Evolutionary conservation across 805 yeast species (phyloP).

Genomic region (Lipomyces yamanashiensis): DNA sequence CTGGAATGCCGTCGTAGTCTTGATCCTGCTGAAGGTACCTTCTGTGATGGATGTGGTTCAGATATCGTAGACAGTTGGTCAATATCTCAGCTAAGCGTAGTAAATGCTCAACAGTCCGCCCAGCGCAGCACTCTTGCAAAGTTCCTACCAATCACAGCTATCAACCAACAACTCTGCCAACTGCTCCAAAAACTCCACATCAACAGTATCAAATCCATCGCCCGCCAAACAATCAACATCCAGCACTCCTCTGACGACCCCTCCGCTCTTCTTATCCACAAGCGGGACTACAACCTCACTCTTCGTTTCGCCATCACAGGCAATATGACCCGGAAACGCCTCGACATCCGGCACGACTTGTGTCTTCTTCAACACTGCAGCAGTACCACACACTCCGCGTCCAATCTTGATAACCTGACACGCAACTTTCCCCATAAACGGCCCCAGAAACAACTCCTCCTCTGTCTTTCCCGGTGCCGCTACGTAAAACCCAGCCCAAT

Average conservation of each 20-base stretch:
- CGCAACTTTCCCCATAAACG: conserved; percentile 96
- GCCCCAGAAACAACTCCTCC: conserved; percentile 72
- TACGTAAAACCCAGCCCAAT: conserved; percentile 95
- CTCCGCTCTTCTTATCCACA: conserved; percentile 45
- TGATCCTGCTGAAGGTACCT: too few relatives aligned
- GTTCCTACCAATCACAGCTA: conserved; percentile 2
- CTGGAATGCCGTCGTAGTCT: too few relatives aligned
- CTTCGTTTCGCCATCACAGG: conserved; percentile 93
- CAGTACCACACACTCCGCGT: conserved; percentile 89
- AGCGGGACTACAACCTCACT: conserved; percentile 95
- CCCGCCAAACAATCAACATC: conserved; percentile 78
- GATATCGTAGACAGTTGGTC: background rate
- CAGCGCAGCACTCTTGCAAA: background rate
- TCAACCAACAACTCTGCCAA: conserved; percentile 55
- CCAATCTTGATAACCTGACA: conserved; percentile 83
- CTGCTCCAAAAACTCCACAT: conserved; percentile 61
- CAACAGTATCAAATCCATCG: conserved; percentile 70
- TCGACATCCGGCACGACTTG: conserved; percentile 82
- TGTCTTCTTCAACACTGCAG: conserved; percentile 62
- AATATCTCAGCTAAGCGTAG: background rate
- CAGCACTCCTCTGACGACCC: conserved; percentile 68
- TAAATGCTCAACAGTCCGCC: background rate
- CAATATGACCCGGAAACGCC: conserved; percentile 87
- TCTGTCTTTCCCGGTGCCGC: conserved; percentile 46
- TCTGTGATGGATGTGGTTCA: too few relatives aligned